Percentiles rank a stretch among this genome's conserved stretches.
phyloP scores from a whole-genome alignment of 208 protist species.

The Trypanosoma cruzi region DNA sequence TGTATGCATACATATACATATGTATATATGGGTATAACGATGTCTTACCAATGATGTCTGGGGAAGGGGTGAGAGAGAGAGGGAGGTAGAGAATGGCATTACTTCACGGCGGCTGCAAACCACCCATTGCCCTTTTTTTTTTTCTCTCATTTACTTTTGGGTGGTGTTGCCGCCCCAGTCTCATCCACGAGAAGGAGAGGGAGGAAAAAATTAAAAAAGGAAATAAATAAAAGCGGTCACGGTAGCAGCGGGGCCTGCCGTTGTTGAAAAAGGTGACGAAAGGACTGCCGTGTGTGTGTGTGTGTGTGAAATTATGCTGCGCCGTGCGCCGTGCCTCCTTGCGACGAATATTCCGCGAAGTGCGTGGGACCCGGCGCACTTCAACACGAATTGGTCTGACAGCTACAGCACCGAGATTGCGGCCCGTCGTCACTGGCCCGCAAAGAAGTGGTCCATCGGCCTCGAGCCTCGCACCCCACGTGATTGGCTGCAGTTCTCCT shows the following conservation, averaged over 20 bases:
- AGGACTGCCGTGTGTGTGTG: neutral
- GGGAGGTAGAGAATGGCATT: neutral
- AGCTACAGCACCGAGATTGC: slow-evolving; percentile 77
- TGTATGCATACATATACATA: too few species aligned
- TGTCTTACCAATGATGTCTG: too few species aligned
- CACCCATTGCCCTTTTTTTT: neutral
- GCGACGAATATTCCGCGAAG: slow-evolving; percentile 74
- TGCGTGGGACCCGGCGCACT: slow-evolving; percentile 84
- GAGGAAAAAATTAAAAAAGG: neutral
- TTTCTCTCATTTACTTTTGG: neutral
- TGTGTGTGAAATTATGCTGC: slow-evolving; percentile 41
- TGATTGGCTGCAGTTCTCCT: slow-evolving; percentile 81
- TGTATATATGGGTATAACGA: too few species aligned
- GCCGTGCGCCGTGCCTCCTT: slow-evolving; percentile 29
- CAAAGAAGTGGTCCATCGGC: slow-evolving; percentile 82
- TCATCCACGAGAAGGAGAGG: neutral
- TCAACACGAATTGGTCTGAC: slow-evolving; percentile 88
- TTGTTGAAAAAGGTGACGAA: neutral
- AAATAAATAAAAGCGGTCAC: neutral
- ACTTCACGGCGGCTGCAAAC: too few species aligned
- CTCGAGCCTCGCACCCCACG: slow-evolving; percentile 83
- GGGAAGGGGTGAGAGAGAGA: neutral
- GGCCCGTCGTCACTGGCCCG: slow-evolving; percentile 82
- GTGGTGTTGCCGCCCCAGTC: neutral
- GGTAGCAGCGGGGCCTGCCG: neutral